Evolutionary conservation across 2,329 filamentous ascomycete species (phyloP), one percentile per base, ranked within the genome.

Genomic region (Colletotrichum euphorbiae): DNA sequence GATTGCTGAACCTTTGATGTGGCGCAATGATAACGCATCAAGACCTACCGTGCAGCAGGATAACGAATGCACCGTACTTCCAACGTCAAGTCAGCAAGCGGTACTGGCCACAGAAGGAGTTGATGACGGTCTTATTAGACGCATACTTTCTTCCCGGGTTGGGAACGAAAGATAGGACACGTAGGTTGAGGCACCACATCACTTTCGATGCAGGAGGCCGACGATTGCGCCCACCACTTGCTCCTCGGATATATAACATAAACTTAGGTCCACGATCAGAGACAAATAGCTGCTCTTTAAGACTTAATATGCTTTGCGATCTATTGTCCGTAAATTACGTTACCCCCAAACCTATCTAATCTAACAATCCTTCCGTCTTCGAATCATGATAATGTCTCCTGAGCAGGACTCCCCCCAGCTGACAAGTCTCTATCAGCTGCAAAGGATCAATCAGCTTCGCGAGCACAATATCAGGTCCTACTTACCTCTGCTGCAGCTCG

Each of bases 391-490:
- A n/a, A 64, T 64, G 43, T 50, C 61, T 33, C 24, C 61, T 21
- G 43, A 64, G 51, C 7, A 57, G 52, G 9, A 19, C 33, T 57
- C n/a, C 15, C 57, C 50, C 42, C 40, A 45, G 15, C 24, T 67
- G 17, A 67, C 40, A 19, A 62, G 64, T 24, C 31, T 21, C 2
- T 12, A 15, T 40, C 19, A 33, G 2, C 70, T 76, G 4, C 60
- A 56, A 9, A 76, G 74, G 48, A 76, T 76, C 21, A 74, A 77
- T 24, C 55, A 69, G 19, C 73, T 76, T 24, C 72, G 73, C 2
- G 73, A 75, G 56, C 72, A 60, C 9, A 76, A 75, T 40, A 73
- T 75, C 36, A 73, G 72, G 33, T 66, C 67, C 21, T 71, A 74
- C 48, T 19, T 76, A 9, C 71, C 73, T 3, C 62, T 76, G 4